Base-by-base conservation (phyloP, 208 protist species). In the Leishmania martiniquensis region DNA sequence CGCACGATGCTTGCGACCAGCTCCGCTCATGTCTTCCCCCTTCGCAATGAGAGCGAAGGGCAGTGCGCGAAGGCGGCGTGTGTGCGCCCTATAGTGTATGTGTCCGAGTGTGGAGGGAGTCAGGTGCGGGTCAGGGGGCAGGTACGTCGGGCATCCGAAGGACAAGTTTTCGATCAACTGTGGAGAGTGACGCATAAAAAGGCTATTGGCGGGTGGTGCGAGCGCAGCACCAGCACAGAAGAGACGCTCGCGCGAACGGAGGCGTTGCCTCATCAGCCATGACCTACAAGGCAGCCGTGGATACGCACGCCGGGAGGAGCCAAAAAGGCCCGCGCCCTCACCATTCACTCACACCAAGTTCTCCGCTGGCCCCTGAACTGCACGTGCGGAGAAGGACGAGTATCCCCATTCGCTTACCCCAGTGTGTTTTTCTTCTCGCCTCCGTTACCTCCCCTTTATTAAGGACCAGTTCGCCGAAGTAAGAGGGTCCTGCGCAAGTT, bases 1-100 rank as follows among this genome's bases (percentile, higher is more conserved):
- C 29, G 93, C 93, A 34, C 93, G 89, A 75, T 96, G 93, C 76
- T 94, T 95, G 37, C 93, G 82, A 10, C 93, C 93, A 60, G 85
- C 86, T 0, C 93, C 93, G 71, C 91, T 95, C 93, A 96, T 96
- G 34, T 66, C 42, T 82, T 47, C 47, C 7, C 42, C 37, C 65
- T 34, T n/a, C 22, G 25, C 29, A 47, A 29, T 69, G 15, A 51
- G 13, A 37, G 2, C 12, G 42, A 2, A 22, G 32, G 65, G 42
- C 25, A 69, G 57, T 7, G 68, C 42, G n/a, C 29, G 10, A 72
- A 32, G 57, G 44, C 0, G 4, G 57, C 0, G 37, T 29, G 57
- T 47, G 42, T 9, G 65, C 44, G 44, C 32, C 7, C 25, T 15
- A 32, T n/a, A 51, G 65, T 34, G 42, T 47, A 34, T 51, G 37